Evolutionary conservation across 78 protist species (phyloP).

Genomic region (Tieghemostelium lacteum): DNA sequence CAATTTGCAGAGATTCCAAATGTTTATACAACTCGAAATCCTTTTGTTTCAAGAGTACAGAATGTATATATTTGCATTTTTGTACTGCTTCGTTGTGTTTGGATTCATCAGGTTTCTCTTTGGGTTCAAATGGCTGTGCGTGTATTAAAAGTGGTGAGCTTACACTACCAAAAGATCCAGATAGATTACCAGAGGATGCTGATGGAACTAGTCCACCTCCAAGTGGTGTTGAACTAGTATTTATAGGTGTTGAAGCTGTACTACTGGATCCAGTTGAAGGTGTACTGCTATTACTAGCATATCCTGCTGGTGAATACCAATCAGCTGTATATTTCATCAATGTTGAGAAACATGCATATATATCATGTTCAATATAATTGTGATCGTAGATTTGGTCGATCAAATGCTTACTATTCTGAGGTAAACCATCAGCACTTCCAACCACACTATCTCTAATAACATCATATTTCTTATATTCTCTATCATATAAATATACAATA

Average conservation of each 20-base stretch:
- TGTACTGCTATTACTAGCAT: neutral
- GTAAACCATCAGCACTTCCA: neutral
- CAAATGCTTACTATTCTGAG: neutral
- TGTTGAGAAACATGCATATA: slow-evolving; percentile 3
- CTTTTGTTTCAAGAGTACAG: slow-evolving; percentile 24
- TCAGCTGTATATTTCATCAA: slow-evolving; percentile 43
- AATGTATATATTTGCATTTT: slow-evolving; percentile 71
- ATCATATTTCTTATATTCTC: slow-evolving; percentile 32
- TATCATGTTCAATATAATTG: slow-evolving; percentile 66
- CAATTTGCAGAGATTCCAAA: slow-evolving; percentile 53
- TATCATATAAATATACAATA: slow-evolving; percentile 34
- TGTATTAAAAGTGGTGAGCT: too few relatives aligned
- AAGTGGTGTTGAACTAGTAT: slow-evolving; percentile 18
- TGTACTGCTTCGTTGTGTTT: slow-evolving; percentile 44
- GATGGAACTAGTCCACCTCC: neutral
- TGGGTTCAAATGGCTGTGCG: too few relatives aligned
- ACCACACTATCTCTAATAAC: neutral
- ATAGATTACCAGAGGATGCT: neutral
- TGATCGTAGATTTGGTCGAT: slow-evolving; percentile 47
- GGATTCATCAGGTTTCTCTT: neutral
- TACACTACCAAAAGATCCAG: neutral
- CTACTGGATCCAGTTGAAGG: neutral
- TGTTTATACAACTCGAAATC: slow-evolving; percentile 58
- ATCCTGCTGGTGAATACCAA: slow-evolving; percentile 42
- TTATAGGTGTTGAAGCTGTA: neutral